Base-by-base conservation (phyloP, 352 stramenopile genomes). In the Albugo laibachii region DNA sequence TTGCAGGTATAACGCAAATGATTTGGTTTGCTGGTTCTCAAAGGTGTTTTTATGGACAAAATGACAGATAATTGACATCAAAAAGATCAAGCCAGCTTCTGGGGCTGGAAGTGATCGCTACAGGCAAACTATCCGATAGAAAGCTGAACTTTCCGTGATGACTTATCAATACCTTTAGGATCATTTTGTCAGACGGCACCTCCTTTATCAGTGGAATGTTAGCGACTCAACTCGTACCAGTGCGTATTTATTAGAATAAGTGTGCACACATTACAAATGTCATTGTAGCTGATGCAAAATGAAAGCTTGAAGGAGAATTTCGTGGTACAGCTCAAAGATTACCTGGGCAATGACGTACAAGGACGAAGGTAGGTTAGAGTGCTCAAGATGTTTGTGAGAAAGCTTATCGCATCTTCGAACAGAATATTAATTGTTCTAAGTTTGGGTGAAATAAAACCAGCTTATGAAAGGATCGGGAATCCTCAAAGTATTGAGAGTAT, bases 151-250 rank as follows among this genome's bases (percentile, higher is more conserved):
- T 44, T n/a, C 11, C 0, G 15, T 44, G 18, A 46, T 19, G 24
- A 10, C 6, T 13, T 31, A 14, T 18, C 11, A 24, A 51, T 35
- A 11, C 10, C 42, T 49, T 41, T 35, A 79, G 73, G 20, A 68
- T 91, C 45, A 67, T 91, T 52, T 61, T 91, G 36, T 91, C 78
- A 37, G 78, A 91, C 18, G 78, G 78, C 34, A 57, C 61, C 15
- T 75, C 59, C 34, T 91, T 80, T 58, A 86, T 91, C 50, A 91
- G 78, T 53, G 78, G 78, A 47, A 91, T 91, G 78, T 62, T 91
- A 16, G 77, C 78, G 12, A 86, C 75, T 37, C 78, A 91, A 55
- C 50, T 91, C 35, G 71, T 73, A 13, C 62, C 70, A 41, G 78
- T 91, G 63, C 37, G 62, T 61, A 11, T 12, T 27, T 46, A 16